Base-by-base conservation (phyloP, 2,329 filamentous ascomycete genomes). In the Zymoseptoria crescenta region DNA sequence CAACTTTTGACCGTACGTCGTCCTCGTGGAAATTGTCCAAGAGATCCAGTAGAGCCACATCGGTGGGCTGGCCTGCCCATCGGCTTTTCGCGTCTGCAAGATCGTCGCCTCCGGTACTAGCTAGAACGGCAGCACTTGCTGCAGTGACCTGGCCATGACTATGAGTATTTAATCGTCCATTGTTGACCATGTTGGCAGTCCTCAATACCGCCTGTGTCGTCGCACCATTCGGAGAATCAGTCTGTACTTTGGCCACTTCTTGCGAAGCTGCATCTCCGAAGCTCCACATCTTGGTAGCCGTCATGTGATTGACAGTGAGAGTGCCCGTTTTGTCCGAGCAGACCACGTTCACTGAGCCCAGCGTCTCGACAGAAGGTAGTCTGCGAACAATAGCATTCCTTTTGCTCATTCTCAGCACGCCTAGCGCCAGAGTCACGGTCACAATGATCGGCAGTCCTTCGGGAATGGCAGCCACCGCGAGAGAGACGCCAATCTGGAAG, bases 311-410 rank as follows among this genome's bases (percentile, higher is more conserved):
- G 72, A 92, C 91, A 0, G 94, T 99, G 61, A 99, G 78, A 1
- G 94, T 99, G 30, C 93, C 91, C 50, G 94, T 99, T 77, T 99
- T 99, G 79, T 99, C 94, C 66, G 91, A 96, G 77, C 95, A 99
- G 6, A 99, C 91, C n/a, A 99, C 92, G 69, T 97, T 99, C 60
- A 99, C 94, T n/a, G 92, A 96, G 8, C 95, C 95, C 4, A 99
- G 78, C 0, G 94, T 99, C 74, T 99, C 94, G 8, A 99, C 95
- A 74, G 94, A 97, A 21, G 95, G 95, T 76, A 99, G 87, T 70
- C 89, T 87, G 66, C 94, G 88, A 61, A 99, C 93, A 72, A 99
- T 99, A 8, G 94, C 94, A 72, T 96, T 90, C 68, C 93, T 86
- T 70, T 87, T 91, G 61, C 94, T 95, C 94, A 99, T 99, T 59